A percentile compares a stretch with the other conserved stretches of the same genome.
Conservation (phyloP, 2,329 filamentous ascomycete genomes). For the Pseudogymnoascus sp. region DNA sequence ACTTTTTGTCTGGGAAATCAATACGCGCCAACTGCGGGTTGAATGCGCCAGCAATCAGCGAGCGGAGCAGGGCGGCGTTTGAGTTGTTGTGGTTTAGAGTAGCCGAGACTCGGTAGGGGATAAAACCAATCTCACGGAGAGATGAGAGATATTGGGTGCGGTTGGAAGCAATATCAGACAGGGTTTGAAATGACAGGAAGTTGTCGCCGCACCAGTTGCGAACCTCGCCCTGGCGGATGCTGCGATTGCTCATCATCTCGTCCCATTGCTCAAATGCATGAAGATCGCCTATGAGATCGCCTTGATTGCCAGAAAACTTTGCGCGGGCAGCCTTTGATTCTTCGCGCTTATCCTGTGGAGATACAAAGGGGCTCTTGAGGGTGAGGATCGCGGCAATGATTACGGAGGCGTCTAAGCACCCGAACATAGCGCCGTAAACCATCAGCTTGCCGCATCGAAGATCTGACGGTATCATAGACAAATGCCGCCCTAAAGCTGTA, state of each 20-base stretch:
- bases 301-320: slow-evolving; percentile 69
- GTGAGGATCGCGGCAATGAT: slow-evolving; percentile 91
- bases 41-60: slow-evolving; percentile 43
- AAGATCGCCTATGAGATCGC: slow-evolving; percentile 83
- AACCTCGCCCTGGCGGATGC: slow-evolving; percentile 53
- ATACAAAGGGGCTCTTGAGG: slow-evolving; percentile 77
- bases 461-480: slow-evolving; percentile 93
- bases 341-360: slow-evolving; percentile 75
- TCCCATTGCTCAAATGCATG: slow-evolving; percentile 79
- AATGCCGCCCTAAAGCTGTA: slow-evolving; percentile 83
- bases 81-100: slow-evolving; percentile 43
- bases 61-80: slow-evolving; percentile 33
- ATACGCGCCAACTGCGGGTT: slow-evolving; percentile 84
- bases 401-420: slow-evolving; percentile 81
- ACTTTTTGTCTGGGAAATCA: slow-evolving; percentile 93
- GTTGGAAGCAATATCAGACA: slow-evolving; percentile 84
- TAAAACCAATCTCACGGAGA: slow-evolving; percentile 78
- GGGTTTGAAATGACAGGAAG: slow-evolving; percentile 75
- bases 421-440: slow-evolving; percentile 90
- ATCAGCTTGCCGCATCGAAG: slow-evolving; percentile 89
- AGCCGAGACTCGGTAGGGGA: slow-evolving; percentile 39
- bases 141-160: slow-evolving; percentile 79
- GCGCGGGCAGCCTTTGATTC: slow-evolving; percentile 71
- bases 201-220: slow-evolving; percentile 77
- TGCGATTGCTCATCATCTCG: slow-evolving; percentile 52